Percentiles rank a stretch among this genome's conserved stretches.
Evolutionary conservation across 352 stramenopile species (phyloP).

Genomic region (Pythium vanterpoolii): DNA sequence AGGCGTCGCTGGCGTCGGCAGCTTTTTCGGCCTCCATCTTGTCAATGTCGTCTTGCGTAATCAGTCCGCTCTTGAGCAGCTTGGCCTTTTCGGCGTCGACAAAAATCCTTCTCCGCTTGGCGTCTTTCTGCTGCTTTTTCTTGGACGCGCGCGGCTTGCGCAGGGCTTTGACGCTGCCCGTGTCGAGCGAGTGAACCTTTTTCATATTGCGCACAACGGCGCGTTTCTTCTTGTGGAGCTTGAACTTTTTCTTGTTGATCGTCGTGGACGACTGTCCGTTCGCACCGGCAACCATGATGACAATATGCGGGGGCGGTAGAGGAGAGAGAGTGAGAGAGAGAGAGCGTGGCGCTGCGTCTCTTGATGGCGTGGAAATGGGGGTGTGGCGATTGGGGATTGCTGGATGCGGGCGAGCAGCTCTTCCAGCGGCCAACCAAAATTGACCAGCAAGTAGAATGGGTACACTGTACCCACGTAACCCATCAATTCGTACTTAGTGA

Average conservation of each 20-base stretch:
- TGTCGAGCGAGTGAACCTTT: constrained; percentile 61
- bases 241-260: constrained; percentile 88
- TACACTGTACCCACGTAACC: not conserved
- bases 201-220: constrained; percentile 73
- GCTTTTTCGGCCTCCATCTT: constrained; percentile 61
- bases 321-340: not conserved
- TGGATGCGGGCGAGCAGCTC: constrained; percentile 4
- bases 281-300: constrained; percentile 33
- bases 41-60: constrained; percentile 83
- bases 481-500: constrained; percentile 17
- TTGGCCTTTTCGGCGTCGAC: constrained; percentile 72
- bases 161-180: constrained; percentile 53
- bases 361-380: not conserved
- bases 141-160: constrained; percentile 70
- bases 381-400: constrained; percentile 11
- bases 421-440: constrained; percentile 29
- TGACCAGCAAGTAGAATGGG: constrained; percentile 15
- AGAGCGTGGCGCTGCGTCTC: not conserved
- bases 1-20: constrained; percentile 29
- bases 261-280: constrained; percentile 67
- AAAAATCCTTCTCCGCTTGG: constrained; percentile 72
- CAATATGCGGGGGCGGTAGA: not conserved
- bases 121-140: constrained; percentile 86
- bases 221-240: constrained; percentile 84
- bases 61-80: constrained; percentile 70